Conservation (phyloP, 202 grass and related monocot species). For the Hordeum pubiflorum region DNA sequence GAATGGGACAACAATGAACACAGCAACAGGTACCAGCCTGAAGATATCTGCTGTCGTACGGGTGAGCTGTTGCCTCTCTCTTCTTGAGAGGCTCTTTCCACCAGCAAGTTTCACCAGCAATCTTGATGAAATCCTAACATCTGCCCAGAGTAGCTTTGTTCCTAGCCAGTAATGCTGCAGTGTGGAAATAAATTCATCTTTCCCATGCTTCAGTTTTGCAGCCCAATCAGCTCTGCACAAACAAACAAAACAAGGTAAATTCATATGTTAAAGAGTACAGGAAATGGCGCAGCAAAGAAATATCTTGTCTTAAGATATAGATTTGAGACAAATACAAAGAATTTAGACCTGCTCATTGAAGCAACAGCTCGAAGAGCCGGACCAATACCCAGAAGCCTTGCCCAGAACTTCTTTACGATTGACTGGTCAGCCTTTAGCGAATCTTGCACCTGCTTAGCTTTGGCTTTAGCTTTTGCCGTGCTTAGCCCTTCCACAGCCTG, state of each 20-base stretch:
- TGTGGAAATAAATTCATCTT: slow-evolving; percentile 80
- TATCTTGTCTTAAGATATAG: slow-evolving; percentile 15
- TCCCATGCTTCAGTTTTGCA: slow-evolving; percentile 81
- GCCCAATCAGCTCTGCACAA: slow-evolving; percentile 86
- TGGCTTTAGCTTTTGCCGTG: slow-evolving; percentile 85
- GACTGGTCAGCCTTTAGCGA: slow-evolving; percentile 54
- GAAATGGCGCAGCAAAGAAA: slow-evolving; percentile 13
- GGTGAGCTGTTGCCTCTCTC: slow-evolving; percentile 85
- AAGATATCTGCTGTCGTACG: slow-evolving; percentile 95
- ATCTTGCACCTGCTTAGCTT: slow-evolving; percentile 73
- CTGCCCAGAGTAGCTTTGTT: slow-evolving; percentile 78
- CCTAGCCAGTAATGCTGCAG: slow-evolving; percentile 94
- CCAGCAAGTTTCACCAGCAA: slow-evolving; percentile 82
- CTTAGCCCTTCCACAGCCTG: slow-evolving; percentile 93
- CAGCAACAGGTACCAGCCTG: slow-evolving; percentile 83
- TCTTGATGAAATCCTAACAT: slow-evolving; percentile 81
- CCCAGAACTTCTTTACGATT: slow-evolving; percentile 63
- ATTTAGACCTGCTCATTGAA: slow-evolving; percentile 93
- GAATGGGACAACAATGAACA: slow-evolving; percentile 97
- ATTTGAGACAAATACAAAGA: slow-evolving; percentile 32
- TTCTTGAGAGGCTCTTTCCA: slow-evolving; percentile 85
- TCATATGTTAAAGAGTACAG: slow-evolving; percentile 18
- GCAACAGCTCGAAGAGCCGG: slow-evolving; percentile 72
- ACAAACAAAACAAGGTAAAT: slow-evolving; percentile 20
- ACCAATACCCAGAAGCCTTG: slow-evolving; percentile 75